Evolutionary conservation across 192 early-diverging fungal genomes (phyloP).

Genomic region (Fimicolochytrium jonesii): DNA sequence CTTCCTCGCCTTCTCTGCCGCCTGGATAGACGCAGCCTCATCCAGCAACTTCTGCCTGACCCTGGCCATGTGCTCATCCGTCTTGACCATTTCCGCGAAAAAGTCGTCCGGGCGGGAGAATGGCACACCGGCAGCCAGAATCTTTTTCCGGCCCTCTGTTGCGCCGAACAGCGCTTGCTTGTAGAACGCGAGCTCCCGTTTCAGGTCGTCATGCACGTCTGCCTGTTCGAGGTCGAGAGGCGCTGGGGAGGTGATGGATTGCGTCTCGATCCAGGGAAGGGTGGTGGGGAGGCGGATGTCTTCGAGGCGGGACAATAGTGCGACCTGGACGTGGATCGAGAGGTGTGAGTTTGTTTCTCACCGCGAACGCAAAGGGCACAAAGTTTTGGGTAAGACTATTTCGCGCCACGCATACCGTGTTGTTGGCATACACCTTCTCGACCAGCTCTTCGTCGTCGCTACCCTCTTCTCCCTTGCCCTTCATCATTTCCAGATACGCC

Average conservation of each 20-base stretch:
- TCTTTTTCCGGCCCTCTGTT: constrained; percentile 55
- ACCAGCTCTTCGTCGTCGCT: constrained; percentile 28
- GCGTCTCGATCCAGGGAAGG: constrained; percentile 50
- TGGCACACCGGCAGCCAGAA: constrained; percentile 62
- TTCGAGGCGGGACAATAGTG: constrained; percentile 33
- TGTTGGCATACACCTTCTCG: constrained; percentile 29
- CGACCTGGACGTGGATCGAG: no score
- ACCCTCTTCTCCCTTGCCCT: constrained; percentile 13
- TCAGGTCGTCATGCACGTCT: constrained; percentile 81
- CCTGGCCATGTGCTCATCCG: constrained; percentile 89
- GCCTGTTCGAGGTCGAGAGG: constrained; percentile 28
- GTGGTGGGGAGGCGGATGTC: constrained; percentile 36
- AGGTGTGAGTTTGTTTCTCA: no score
- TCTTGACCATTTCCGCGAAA: constrained; percentile 98
- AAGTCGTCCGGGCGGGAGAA: constrained; percentile 90
- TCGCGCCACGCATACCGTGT: constrained; percentile 10
- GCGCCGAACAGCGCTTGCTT: constrained; percentile 84
- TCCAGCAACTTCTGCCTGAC: constrained; percentile 83
- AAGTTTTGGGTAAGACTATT: no score
- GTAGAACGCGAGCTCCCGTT: constrained; percentile 91
- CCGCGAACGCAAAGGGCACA: no score
- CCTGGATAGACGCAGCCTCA: constrained; percentile 74
- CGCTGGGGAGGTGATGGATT: constrained; percentile 33
- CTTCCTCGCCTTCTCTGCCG: constrained; percentile 76
- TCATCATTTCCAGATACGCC: constrained; percentile 35